These are phyloP conservation scores for Elsinoe batatas DNA, from an alignment of 2,329 filamentous ascomycete species.

Conservation along the genomic window DNA sequence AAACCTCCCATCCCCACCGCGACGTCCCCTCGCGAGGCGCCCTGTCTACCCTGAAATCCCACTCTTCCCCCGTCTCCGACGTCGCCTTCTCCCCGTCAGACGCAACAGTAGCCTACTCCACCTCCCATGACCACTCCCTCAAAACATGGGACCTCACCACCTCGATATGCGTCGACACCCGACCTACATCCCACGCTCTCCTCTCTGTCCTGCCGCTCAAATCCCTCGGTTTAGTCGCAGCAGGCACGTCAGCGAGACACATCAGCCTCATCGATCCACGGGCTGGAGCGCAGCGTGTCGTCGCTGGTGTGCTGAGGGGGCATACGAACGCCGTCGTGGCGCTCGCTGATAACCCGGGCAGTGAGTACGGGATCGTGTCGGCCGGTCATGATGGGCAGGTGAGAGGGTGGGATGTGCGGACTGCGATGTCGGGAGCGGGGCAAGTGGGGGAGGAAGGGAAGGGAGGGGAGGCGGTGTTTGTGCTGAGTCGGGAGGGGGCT, in stretches of 20 bases:
- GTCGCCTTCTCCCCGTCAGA: slow-evolving; percentile 79
- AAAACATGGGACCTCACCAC: slow-evolving; percentile 88
- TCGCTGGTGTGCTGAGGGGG: slow-evolving; percentile 82
- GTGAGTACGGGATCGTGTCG: slow-evolving; percentile 66
- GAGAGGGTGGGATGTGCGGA: slow-evolving; percentile 76
- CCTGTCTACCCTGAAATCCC: slow-evolving; percentile 59
- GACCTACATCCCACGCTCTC: slow-evolving; percentile 74
- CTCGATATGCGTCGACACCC: slow-evolving; percentile 63
- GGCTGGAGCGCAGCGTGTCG: slow-evolving; percentile 61
- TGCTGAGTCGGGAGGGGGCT: slow-evolving; percentile 64
- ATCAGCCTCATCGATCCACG: slow-evolving; percentile 91
- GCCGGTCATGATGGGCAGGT: slow-evolving; percentile 90
- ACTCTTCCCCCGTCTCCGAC: slow-evolving; percentile 66
- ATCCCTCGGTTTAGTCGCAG: slow-evolving; percentile 52
- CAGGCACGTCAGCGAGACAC: slow-evolving; percentile 75
- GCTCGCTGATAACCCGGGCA: slow-evolving; percentile 52
- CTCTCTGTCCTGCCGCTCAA: slow-evolving; percentile 68
- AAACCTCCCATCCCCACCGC: slow-evolving; percentile 41
- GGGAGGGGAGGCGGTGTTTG: slow-evolving; percentile 64
- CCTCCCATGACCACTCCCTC: slow-evolving; percentile 82
- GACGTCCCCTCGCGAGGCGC: slow-evolving; percentile 63
- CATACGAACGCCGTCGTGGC: slow-evolving; percentile 65
- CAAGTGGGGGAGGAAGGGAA: slow-evolving; percentile 39
- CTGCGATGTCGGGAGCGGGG: slow-evolving; percentile 39
- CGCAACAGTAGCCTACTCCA: slow-evolving; percentile 79